Evolutionary conservation across 2,329 filamentous ascomycete species (phyloP).

Genomic region (Thelonectria olida): DNA sequence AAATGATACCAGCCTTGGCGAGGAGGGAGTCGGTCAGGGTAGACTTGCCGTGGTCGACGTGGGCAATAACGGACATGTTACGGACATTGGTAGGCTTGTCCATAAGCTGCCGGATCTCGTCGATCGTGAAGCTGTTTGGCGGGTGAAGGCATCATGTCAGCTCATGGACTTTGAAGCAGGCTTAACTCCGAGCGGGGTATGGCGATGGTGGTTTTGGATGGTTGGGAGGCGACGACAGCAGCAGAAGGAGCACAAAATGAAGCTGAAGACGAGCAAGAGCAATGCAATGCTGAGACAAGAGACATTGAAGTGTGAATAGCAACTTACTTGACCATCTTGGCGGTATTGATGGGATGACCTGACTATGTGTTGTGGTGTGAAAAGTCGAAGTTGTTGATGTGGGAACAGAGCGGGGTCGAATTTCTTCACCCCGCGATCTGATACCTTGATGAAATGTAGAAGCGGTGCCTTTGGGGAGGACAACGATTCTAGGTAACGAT

Average conservation of each 20-base stretch:
- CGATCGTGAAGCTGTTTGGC: constrained; percentile 89
- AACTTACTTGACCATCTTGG: constrained; percentile 99
- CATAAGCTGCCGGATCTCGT: constrained; percentile 84
- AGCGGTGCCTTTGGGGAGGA: constrained; percentile 38
- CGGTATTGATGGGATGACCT: constrained; percentile 72
- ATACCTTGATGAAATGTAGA: constrained; percentile 39
- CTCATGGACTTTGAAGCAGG: constrained; percentile 36
- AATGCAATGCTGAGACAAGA: constrained; percentile 1
- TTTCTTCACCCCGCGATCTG: constrained; percentile 52
- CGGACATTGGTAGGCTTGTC: constrained; percentile 80
- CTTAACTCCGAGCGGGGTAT: constrained; percentile 54
- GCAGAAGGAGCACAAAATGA: neutral
- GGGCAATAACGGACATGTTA: constrained; percentile 99
- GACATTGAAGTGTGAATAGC: constrained; percentile 20
- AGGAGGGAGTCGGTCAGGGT: constrained; percentile 99
- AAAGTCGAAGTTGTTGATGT: constrained; percentile 48
- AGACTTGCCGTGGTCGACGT: constrained; percentile 99
- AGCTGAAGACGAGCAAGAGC: constrained; percentile 2
- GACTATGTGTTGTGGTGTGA: constrained; percentile 45
- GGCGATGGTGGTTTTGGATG: constrained; percentile 18
- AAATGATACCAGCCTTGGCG: constrained; percentile 99
- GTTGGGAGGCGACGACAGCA: neutral
- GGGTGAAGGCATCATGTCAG: constrained; percentile 58
- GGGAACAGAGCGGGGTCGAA: constrained; percentile 57
- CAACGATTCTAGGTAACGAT: constrained; percentile 45